Evolutionary conservation across 1,139 yeast genomes (phyloP), one percentile per base, ranked within the genome.

Genomic region (Candida dubliniensis): DNA sequence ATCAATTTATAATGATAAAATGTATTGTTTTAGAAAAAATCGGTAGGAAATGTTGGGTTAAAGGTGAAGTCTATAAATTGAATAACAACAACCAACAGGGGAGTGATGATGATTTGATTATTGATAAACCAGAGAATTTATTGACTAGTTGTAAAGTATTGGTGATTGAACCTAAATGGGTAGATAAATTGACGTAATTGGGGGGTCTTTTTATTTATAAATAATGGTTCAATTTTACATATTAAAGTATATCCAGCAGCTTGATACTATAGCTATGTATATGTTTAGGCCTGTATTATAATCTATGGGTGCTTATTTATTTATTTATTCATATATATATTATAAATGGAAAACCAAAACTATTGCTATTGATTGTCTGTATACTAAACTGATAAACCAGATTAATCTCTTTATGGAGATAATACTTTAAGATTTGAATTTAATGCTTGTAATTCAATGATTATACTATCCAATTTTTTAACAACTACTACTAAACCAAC

Each of bases 101-200:
- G 15, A 34, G 38, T 18, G 23, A 18, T 18, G 3, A 18, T 18
- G 23, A 18, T 18, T 18, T 40, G 8, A 47, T 41, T 5, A 56
- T 64, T 18, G 69, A 64, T 36, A 38, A 49, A 2, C 43, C 47
- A 7, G 59, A 54, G 10, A 60, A 64, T 43, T 54, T 71, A 44
- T 62, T 73, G 45, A 63, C 70, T 10, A 71, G 65, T 34, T 66
- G 76, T 49, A 76, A 70, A 48, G 69, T 71, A 27, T 63, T 75
- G 47, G 76, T 73, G 1, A 63, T 75, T 31, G 79, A 74, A 47
- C 80, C 79, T 0, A 67, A 56, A 53, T 73, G 78, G 79, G 74
- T 76, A 47, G 50, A 72, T 45, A 59, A 74, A 52, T 54, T 70
- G 44, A 54, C 58, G 10, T 36, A n/a, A 29, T 24, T 6, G 15